A percentile compares a stretch with the other conserved stretches of the same genome.
These are phyloP conservation scores for Ceratocystis albifundus DNA, from an alignment of 2,329 filamentous ascomycete species.

Conservation along the genomic window DNA sequence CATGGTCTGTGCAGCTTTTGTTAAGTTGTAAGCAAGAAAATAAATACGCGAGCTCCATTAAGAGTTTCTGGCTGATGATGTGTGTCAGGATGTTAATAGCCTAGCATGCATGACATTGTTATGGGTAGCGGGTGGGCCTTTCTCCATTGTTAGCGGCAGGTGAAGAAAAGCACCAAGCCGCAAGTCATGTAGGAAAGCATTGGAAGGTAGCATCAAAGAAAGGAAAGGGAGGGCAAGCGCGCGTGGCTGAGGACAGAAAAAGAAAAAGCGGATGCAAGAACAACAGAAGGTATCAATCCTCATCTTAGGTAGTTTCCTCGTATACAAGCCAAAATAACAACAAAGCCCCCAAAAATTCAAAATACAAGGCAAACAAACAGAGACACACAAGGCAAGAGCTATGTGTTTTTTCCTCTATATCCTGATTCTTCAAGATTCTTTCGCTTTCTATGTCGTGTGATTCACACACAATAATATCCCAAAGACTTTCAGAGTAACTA, in stretches of 20 bases:
- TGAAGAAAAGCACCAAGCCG: neutral
- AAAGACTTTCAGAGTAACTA: neutral
- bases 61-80: neutral
- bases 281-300: neutral
- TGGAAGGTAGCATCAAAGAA: neutral
- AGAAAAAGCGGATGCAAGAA: neutral
- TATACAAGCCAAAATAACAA: neutral
- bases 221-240: neutral
- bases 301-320: neutral
- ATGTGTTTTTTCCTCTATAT: neutral
- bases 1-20: neutral
- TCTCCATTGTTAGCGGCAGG: neutral
- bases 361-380: neutral
- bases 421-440: neutral
- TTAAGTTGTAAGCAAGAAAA: neutral
- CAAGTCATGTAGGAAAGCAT: neutral
- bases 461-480: neutral
- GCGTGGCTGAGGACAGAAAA: neutral
- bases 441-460: neutral
- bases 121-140: neutral
- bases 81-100: neutral
- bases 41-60: conserved; percentile 9
- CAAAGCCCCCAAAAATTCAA: neutral
- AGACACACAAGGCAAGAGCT: neutral
- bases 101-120: neutral